Evolutionary conservation across 2,329 filamentous ascomycete genomes (phyloP).

Genomic region (Cladosporium velox): DNA sequence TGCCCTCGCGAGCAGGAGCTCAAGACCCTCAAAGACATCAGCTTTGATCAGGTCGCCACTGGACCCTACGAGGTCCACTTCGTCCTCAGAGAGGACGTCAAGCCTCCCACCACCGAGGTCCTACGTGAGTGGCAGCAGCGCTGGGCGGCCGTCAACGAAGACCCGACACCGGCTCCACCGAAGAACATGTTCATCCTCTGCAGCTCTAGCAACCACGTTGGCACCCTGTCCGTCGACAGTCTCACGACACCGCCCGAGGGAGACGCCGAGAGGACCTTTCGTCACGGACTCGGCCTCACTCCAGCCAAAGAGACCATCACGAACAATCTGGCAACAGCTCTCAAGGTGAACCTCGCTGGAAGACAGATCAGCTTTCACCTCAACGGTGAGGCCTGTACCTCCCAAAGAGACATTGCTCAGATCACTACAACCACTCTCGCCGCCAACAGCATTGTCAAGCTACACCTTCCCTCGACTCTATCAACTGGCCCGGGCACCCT

Average conservation of each 20-base stretch:
- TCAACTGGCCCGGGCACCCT: background rate
- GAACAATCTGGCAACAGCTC: background rate
- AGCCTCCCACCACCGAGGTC: background rate
- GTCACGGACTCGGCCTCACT: background rate
- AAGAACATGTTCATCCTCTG: background rate
- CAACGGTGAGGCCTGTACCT: background rate
- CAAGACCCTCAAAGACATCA: background rate
- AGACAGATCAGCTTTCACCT: background rate
- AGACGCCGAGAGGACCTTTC: background rate
- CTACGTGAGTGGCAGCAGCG: slow-evolving; percentile 4
- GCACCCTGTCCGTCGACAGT: background rate
- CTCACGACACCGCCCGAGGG: background rate
- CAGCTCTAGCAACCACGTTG: background rate
- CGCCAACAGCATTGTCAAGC: background rate
- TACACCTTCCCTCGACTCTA: background rate
- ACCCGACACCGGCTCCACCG: background rate
- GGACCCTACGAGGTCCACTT: slow-evolving; percentile 10
- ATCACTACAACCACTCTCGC: background rate
- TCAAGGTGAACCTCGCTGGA: background rate
- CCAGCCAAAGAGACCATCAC: background rate
- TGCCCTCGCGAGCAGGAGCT: background rate
- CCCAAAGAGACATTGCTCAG: background rate
- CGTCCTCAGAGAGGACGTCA: background rate
- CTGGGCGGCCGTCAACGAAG: background rate
- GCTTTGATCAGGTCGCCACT: background rate